Evolutionary conservation across 129 eudicot species (phyloP).

Genomic region (Silybum marianum): DNA sequence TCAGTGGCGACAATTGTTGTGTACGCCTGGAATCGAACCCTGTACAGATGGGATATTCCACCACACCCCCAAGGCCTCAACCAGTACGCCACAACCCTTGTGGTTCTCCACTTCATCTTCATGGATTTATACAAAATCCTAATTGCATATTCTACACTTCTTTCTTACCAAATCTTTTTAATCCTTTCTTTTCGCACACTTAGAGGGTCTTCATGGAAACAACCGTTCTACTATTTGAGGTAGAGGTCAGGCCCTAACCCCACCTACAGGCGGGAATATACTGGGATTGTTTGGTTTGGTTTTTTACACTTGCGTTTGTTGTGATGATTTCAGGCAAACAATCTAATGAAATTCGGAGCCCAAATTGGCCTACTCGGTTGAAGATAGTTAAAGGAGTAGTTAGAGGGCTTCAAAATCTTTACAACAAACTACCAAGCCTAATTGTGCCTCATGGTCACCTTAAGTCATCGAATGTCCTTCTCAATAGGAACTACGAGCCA

Average conservation of each 20-base stretch:
- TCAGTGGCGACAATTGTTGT: too few species aligned
- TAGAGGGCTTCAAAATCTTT: conserved; percentile 58
- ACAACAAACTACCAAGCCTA: conserved; percentile 59
- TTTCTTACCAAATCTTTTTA: neutral
- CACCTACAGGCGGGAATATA: neutral
- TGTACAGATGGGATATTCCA: too few species aligned
- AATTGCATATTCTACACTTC: neutral
- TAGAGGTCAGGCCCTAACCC: neutral
- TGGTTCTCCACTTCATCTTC: too few species aligned
- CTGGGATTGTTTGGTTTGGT: neutral
- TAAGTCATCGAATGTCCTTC: conserved; percentile 70
- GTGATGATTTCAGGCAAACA: conserved; percentile 47
- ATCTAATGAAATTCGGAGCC: conserved; percentile 35
- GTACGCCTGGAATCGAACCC: too few species aligned
- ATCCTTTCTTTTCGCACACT: neutral
- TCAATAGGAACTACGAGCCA: conserved; percentile 49
- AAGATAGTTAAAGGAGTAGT: conserved; percentile 66
- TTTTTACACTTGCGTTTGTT: conserved; percentile 6
- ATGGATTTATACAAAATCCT: conserved; percentile 3
- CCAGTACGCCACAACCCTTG: too few species aligned
- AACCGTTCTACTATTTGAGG: neutral
- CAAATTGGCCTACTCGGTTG: conserved; percentile 60
- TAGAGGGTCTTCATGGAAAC: neutral
- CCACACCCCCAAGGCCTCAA: neutral
- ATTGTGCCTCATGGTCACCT: conserved; percentile 71